Conservation (phyloP, 2,329 filamentous ascomycete species). For the Phaeosphaeriaceae sp. region DNA sequence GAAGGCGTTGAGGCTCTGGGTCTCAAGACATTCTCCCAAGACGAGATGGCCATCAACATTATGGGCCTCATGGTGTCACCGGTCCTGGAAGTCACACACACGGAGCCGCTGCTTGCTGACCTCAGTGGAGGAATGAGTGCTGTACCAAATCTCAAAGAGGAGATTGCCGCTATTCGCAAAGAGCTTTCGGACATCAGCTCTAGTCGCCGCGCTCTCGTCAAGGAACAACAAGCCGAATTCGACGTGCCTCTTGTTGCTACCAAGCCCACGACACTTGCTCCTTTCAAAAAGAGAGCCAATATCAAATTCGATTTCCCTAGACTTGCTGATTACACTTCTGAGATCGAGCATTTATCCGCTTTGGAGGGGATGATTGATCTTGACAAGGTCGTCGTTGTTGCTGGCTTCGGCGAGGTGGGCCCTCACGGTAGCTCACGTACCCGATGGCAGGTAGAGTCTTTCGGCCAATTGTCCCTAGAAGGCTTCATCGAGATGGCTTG, state of each 20-base stretch:
- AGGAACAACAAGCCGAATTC: conserved; percentile 12
- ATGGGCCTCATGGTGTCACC: conserved; percentile 52
- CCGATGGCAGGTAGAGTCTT: conserved; percentile 98
- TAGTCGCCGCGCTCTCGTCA: conserved; percentile 12
- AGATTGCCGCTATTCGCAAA: conserved; percentile 14
- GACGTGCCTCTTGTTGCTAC: conserved; percentile 1
- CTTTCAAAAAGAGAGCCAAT: conserved; percentile 97
- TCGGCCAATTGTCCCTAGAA: conserved; percentile 95
- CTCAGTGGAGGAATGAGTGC: conserved; percentile 72
- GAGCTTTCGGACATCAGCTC: conserved; percentile 13
- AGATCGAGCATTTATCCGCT: not conserved
- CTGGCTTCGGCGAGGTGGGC: conserved; percentile 93
- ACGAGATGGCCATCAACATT: conserved; percentile 54
- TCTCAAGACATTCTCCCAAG: conserved; percentile 49
- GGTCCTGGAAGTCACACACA: conserved; percentile 89
- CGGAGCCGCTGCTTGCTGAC: conserved; percentile 91
- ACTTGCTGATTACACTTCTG: conserved; percentile 67
- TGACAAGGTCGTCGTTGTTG: conserved; percentile 98
- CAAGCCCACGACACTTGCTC: conserved; percentile 50
- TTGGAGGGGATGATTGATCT: conserved; percentile 98
- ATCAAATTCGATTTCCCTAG: conserved; percentile 96
- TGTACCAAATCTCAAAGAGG: conserved; percentile 18
- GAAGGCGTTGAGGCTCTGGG: conserved; percentile 69
- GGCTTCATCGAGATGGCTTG: conserved; percentile 99
- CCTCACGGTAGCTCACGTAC: conserved; percentile 99